Percentiles rank a stretch among this genome's conserved stretches.
These are phyloP conservation scores for Achaetomium macrosporum DNA, from an alignment of 2,329 filamentous ascomycete genomes.

Conservation along the genomic window DNA sequence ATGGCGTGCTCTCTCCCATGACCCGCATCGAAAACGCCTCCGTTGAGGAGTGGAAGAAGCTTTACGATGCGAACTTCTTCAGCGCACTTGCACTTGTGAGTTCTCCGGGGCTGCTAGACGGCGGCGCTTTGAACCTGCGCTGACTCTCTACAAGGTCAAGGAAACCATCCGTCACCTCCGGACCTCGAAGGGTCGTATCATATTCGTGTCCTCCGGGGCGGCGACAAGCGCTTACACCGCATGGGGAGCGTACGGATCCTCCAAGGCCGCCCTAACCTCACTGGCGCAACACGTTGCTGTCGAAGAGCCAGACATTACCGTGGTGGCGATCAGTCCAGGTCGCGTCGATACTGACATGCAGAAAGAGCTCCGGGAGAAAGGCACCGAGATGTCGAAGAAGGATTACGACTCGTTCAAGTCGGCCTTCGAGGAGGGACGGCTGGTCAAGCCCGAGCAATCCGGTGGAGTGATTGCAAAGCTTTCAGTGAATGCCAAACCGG, in stretches of 20 bases:
- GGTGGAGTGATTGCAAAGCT: conserved; percentile 81
- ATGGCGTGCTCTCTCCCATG: conserved; percentile 74
- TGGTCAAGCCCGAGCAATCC: conserved; percentile 78
- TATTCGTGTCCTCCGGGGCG: conserved; percentile 78
- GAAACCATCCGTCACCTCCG: conserved; percentile 65
- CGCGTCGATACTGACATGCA: conserved; percentile 91
- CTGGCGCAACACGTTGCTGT: conserved; percentile 64
- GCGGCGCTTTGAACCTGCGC: conserved; percentile 18
- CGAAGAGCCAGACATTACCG: conserved; percentile 72
- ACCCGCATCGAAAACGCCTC: conserved; percentile 61
- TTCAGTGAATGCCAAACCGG: conserved; percentile 56
- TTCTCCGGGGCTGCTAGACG: conserved; percentile 1
- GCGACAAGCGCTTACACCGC: conserved; percentile 58
- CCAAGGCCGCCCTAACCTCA: conserved; percentile 80
- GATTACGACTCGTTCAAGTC: conserved; percentile 64
- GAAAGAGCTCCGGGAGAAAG: conserved; percentile 63
- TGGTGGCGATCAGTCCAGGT: conserved; percentile 69
- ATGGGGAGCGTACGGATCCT: conserved; percentile 77
- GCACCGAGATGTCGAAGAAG: conserved; percentile 43
- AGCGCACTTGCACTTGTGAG: conserved; percentile 71
- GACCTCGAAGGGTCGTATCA: conserved; percentile 60
- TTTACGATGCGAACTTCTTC: conserved; percentile 83
- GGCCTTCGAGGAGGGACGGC: conserved; percentile 61
- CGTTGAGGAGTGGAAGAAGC: conserved; percentile 66
- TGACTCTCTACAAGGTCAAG: conserved; percentile 52